Percentiles rank a stretch among this genome's conserved stretches.
These are phyloP conservation scores for Cyberlindnera meyerae DNA, from an alignment of 805 yeast genomes.

Conservation along the genomic window DNA sequence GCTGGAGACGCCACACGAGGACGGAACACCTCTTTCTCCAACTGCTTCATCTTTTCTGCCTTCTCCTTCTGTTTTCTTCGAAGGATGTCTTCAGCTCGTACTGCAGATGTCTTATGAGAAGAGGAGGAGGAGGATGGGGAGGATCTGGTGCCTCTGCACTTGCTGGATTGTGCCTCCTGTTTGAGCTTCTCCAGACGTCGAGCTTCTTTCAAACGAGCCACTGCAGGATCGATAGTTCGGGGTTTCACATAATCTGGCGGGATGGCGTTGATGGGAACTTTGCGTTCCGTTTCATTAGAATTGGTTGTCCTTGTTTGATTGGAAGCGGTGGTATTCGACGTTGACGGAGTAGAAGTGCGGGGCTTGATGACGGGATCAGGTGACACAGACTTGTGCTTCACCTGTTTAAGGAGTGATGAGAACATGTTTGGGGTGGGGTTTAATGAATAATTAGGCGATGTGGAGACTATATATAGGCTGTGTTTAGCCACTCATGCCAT, in stretches of 20 bases:
- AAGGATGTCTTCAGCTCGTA: conserved; percentile 14
- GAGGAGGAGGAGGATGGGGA: not conserved
- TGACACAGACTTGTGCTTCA: conserved; percentile 14
- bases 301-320: not conserved
- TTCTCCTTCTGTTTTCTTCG: conserved; percentile 3
- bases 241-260: conserved; percentile 4
- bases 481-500: too few relatives aligned
- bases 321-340: not conserved
- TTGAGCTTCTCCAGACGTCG: conserved; percentile 47
- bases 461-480: too few relatives aligned
- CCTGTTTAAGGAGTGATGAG: conserved; percentile 16
- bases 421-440: conserved; percentile 12
- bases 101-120: not conserved
- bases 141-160: conserved; percentile 1
- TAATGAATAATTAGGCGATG: too few relatives aligned
- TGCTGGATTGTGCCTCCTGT: conserved; percentile 19
- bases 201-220: conserved; percentile 61
- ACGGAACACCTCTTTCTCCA: not conserved
- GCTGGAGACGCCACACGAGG: conserved; percentile 17
- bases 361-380: too few relatives aligned
- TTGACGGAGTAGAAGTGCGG: too few relatives aligned
- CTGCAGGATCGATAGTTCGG: conserved; percentile 60
- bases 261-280: conserved; percentile 3
- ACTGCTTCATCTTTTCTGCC: conserved; percentile 5
- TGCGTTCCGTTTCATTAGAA: not conserved